A percentile compares a stretch with the other conserved stretches of the same genome.
Conservation (phyloP, 495 filamentous ascomycete species). For the Massariosphaeria phaeospora region DNA sequence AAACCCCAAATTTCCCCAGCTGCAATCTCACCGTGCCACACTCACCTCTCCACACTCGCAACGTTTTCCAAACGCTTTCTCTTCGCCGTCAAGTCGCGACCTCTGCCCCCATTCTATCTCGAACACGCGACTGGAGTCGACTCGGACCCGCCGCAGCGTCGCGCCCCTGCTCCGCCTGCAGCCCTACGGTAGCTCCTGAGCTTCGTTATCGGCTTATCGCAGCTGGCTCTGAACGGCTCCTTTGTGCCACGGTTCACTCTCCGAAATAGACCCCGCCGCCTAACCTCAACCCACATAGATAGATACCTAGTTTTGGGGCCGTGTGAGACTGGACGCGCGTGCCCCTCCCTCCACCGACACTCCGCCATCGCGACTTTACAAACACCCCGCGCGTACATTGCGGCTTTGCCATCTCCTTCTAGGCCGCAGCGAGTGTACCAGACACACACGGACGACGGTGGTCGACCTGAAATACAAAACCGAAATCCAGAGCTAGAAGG, state of each 20-base stretch:
- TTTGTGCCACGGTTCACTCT: too few species aligned
- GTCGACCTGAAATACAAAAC: neutral
- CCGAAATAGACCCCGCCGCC: neutral
- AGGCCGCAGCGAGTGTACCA: too few species aligned
- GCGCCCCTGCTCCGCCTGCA: constrained; percentile 7
- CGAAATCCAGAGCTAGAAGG: neutral
- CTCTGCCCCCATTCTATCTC: neutral
- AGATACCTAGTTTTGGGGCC: too few species aligned
- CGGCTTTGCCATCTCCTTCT: too few species aligned
- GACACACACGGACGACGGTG: too few species aligned
- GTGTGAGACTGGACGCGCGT: too few species aligned
- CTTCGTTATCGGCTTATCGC: constrained; percentile 25
- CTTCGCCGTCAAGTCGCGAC: too few species aligned
- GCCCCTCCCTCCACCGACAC: too few species aligned
- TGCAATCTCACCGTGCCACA: neutral
- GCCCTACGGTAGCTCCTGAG: constrained; percentile 18
- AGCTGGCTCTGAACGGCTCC: too few species aligned
- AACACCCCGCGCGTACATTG: too few species aligned
- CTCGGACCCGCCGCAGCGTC: neutral
- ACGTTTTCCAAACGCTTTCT: neutral
- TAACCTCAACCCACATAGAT: neutral
- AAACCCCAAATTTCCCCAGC: constrained; percentile 2
- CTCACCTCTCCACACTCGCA: neutral
- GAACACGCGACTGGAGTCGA: neutral
- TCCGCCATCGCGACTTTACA: too few species aligned